Base-by-base conservation (phyloP, 2,329 filamentous ascomycete genomes). In the Pestalotiopsis fici region DNA sequence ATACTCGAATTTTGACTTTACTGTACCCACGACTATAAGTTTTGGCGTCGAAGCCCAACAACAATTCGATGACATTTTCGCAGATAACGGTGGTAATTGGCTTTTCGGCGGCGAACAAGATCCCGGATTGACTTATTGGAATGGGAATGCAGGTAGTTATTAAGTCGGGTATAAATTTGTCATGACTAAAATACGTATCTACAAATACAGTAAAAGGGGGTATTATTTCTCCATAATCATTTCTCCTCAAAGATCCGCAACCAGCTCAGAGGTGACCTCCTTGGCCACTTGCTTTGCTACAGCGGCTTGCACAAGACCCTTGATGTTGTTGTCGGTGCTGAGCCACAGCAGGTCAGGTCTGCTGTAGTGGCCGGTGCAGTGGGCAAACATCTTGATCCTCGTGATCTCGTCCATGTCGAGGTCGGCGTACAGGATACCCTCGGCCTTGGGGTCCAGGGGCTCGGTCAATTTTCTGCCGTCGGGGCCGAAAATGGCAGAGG, bases 341-440 rank as follows among this genome's bases (percentile, higher is more conserved):
- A 86, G 71, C 84, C 84, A 86, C 65, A 87, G 74, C 69, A 87
- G 71, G 70, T 87, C 85, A 3, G 85, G 85, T 47, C 85, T 74
- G 60, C 78, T 81, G 68, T 87, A 86, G 75, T 87, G 85, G 0
- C 85, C 85, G 47, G 78, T 74, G 7, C 78, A 78, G 71, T 87
- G 85, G 1, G 82, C 70, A 67, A 85, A 84, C 5, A 76, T 76
- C 69, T 78, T 83, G 12, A 79, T 76, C 64, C 77, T 78, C 11
- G 82, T 72, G 2, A 83, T 75, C 50, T 78, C 74, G 60, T 78
- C 78, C 37, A 86, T 71, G 35, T 85, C 80, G 54, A 88, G 65
- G 62, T 87, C 83, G 0, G 82, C 84, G 70, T 83, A 83, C 12
- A 87, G 70, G 25, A 87, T 79, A 0, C 81, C 80, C 1, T 76